Base-by-base conservation (phyloP, 306 rosid genomes). In the Fragaria iinumae region DNA sequence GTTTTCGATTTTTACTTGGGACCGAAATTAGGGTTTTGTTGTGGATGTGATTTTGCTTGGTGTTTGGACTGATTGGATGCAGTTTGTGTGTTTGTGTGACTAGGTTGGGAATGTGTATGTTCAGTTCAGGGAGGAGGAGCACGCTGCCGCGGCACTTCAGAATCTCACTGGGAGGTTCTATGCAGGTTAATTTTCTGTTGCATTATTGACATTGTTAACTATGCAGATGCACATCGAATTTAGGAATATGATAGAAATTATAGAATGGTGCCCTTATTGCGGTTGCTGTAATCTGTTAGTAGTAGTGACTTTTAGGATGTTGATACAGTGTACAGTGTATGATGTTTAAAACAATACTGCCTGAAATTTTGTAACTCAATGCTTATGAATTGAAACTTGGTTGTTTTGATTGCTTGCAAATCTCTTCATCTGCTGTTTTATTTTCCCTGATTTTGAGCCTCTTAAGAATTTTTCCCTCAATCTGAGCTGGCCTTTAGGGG, bases 51-150 rank as follows among this genome's bases (percentile, higher is more conserved):
- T 59, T 10, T 18, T 65, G 0, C 39, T 36, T 55, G 75, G 39
- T 59, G 49, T n/a, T 21, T 32, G 48, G 29, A 57, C 49, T 81
- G 13, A 70, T 49, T 69, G 52, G 14, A 11, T 64, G 12, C 0
- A 11, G 45, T 43, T 9, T 41, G 57, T 21, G 55, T 13, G 45
- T 21, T 41, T 75, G 9, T 39, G 68, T 10, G 79, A 25, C 41
- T 84, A 96, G 99, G 98, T 96, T 64, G 99, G 99, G 8, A 96
- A 96, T 82, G 99, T 96, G 21, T 96, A 92, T 47, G 89, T 84
- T 73, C 91, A 88, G 79, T 88, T 92, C 76, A 90, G 95, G 69
- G 98, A 92, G 87, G 99, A 96, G 57, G 99, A 96, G 49, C 98
- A 96, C 81, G 99, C 99, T 79, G 91, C 97, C 9, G 90, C 89